Conservation (phyloP, 1,284 basidiomycete genomes). For the Gymnopus androsaceus region DNA sequence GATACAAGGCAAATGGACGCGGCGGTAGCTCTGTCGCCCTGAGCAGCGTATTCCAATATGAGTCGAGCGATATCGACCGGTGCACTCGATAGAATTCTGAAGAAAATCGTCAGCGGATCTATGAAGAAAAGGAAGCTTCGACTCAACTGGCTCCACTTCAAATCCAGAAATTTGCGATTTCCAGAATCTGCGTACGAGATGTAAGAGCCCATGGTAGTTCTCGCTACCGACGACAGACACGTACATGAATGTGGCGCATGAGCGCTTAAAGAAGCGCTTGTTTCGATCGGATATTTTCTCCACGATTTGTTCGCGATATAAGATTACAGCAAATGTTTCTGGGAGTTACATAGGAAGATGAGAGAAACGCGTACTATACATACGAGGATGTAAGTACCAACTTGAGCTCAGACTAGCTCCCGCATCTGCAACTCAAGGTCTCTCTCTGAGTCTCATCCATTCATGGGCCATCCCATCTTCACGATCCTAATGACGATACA, state of each 20-base stretch:
- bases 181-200: conserved; percentile 3
- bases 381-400: too few relatives aligned
- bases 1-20: conserved; percentile 4
- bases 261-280: neutral
- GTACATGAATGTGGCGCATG: too few relatives aligned
- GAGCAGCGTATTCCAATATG: conserved; percentile 10
- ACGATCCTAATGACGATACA: neutral
- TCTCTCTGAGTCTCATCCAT: too few relatives aligned
- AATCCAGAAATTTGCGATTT: neutral
- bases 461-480: neutral
- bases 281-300: neutral
- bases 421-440: too few relatives aligned
- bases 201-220: conserved; percentile 3
- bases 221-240: neutral
- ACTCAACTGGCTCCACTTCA: conserved; percentile 5
- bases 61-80: conserved; percentile 8
- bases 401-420: too few relatives aligned
- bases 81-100: conserved; percentile 2
- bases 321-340: too few relatives aligned
- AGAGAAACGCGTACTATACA: too few relatives aligned
- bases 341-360: too few relatives aligned
- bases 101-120: neutral
- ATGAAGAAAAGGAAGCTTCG: neutral
- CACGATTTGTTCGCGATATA: too few relatives aligned
- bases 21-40: conserved; percentile 2